Base-by-base conservation (phyloP, 331 rosid genomes). In the Acacia pycnantha region DNA sequence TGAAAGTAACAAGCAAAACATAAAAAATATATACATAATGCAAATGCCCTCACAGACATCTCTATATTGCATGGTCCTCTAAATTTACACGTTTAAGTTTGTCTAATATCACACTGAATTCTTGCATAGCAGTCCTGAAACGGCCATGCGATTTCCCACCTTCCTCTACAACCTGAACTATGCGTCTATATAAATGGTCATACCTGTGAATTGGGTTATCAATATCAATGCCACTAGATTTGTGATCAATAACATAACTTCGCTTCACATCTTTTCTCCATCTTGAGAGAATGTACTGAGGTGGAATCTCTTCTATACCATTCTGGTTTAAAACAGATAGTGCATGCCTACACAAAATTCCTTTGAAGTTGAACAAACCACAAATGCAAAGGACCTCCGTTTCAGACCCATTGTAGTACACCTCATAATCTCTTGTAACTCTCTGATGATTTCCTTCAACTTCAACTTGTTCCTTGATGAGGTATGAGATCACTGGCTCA, bases 261-360 rank as follows among this genome's bases (percentile, higher is more conserved):
- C 92, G 90, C 46, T 83, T 66, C 12, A 87, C 7, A 76, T 93
- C 95, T 80, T 93, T 93, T 77, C 95, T 91, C 97, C 97, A 91
- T 65, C 91, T 83, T 5, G 90, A 78, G 80, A 88, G 86, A 78
- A 91, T 68, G 82, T 87, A 91, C 31, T 87, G 97, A 33, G 85
- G 69, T 18, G 94, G 92, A 31, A 93, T 87, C 85, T 89, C 94
- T 87, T 87, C 88, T 65, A 93, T 67, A 14, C 92, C 88, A 81
- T 85, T 89, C 68, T 91, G 92, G 83, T 73, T 53, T 22, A 93
- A 91, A 83, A 93, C 81, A 10, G 84, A 88, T 3, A 91, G 83
- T 3, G 92, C 88, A 79, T 93, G 97, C 78, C 95, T 88, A 83
- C 95, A 93, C 70, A 89, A 83, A 84, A 84, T 91, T 71, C 97